Evolutionary conservation across 2,329 filamentous ascomycete species (phyloP).

Genomic region (Biscogniauxia mediterranea): DNA sequence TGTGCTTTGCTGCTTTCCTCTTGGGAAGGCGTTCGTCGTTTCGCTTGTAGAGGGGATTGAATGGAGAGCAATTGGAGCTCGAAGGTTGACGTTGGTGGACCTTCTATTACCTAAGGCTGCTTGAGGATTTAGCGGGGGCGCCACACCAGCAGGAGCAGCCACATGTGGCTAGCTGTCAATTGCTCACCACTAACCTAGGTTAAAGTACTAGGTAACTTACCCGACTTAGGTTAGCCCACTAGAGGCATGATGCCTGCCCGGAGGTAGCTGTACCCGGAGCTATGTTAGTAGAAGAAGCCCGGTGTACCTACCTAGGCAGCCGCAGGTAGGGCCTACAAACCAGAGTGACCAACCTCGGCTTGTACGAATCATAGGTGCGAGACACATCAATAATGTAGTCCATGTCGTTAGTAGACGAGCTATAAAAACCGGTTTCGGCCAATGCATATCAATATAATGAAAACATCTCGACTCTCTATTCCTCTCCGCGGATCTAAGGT

Average conservation of each 20-base stretch:
- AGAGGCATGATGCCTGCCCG: too few species aligned
- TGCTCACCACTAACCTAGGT: too few species aligned
- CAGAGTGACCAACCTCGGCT: not conserved
- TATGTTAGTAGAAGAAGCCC: too few species aligned
- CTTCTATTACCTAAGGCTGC: not conserved
- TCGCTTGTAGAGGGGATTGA: slow-evolving; percentile 9
- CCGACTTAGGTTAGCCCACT: too few species aligned
- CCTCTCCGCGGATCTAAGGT: not conserved
- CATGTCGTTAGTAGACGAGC: not conserved
- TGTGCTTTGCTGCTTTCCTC: slow-evolving; percentile 7
- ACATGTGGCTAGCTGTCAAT: not conserved
- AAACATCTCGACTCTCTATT: not conserved
- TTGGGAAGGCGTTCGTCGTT: slow-evolving; percentile 1
- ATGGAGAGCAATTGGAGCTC: slow-evolving; percentile 7
- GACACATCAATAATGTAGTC: too few species aligned
- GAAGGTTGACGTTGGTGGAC: not conserved
- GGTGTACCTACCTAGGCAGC: too few species aligned
- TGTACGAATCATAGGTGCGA: not conserved
- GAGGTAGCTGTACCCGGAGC: too few species aligned
- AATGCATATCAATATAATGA: not conserved
- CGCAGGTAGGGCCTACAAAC: too few species aligned
- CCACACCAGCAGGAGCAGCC: not conserved
- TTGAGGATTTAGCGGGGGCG: not conserved
- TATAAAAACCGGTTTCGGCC: not conserved
- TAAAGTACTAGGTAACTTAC: not conserved